Percentiles rank a stretch among this genome's conserved stretches.
phyloP scores from a whole-genome alignment of 2,329 filamentous ascomycete genomes.

The Colletotrichum truncatum region DNA sequence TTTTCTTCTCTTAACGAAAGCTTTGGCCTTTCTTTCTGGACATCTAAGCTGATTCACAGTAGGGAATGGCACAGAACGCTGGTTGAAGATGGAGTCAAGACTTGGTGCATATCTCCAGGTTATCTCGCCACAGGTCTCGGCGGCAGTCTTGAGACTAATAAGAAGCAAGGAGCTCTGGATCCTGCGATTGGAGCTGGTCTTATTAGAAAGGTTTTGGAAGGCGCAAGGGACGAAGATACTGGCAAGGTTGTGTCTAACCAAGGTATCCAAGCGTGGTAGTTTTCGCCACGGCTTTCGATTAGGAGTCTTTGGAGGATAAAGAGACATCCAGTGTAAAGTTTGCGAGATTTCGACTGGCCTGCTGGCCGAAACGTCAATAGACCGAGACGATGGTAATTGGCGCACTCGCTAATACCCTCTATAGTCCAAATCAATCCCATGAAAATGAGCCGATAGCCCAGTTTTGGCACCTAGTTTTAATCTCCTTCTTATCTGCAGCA shows the following conservation, averaged over 20 bases:
- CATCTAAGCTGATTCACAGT: not conserved
- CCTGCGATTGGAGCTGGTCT: slow-evolving; percentile 46
- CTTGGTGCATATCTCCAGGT: slow-evolving; percentile 49
- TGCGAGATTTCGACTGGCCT: no score
- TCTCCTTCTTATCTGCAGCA: no score
- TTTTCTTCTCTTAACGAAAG: not conserved
- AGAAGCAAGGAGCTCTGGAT: slow-evolving; percentile 39
- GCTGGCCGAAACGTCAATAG: no score
- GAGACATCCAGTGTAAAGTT: no score
- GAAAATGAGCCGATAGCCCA: no score
- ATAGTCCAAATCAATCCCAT: no score
- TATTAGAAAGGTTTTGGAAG: slow-evolving; percentile 49
- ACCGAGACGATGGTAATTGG: no score
- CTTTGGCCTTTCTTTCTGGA: no score
- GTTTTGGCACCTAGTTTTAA: no score
- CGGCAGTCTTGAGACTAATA: slow-evolving; percentile 31
- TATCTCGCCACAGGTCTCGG: slow-evolving; percentile 50
- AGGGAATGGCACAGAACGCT: slow-evolving; percentile 1
- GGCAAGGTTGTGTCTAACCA: slow-evolving; percentile 43
- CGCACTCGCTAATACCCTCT: no score
- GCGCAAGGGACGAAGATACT: slow-evolving; percentile 47
- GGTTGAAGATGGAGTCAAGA: slow-evolving; percentile 50
- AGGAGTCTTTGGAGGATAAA: no score
- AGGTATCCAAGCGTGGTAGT: slow-evolving; percentile 23
- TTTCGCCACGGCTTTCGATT: no score